Evolutionary conservation across 2,329 filamentous ascomycete genomes (phyloP), one percentile per base, ranked within the genome.

Genomic region (Stemphylium vesicarium): DNA sequence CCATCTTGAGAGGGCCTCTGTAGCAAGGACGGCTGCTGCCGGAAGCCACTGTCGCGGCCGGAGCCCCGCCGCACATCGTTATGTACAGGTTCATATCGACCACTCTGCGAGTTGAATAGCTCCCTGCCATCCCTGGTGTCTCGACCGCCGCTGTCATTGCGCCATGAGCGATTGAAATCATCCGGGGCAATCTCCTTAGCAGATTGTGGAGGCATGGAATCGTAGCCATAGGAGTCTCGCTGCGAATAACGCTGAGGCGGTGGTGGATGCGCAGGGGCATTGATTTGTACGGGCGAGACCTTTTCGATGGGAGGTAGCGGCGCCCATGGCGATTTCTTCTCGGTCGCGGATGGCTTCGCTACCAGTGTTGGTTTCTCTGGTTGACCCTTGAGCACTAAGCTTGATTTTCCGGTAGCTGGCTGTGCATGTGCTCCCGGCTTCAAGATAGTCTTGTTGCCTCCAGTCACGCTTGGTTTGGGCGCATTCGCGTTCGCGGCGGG

Each of bases 21-120:
- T 40, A 98, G 78, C 8, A 98, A 78, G 12, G 92, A 84, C 20
- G 91, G 89, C 62, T 94, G 88, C 61, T 94, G 88, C 43, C 90
- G 86, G 52, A 85, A 82, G 57, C 85, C 82, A 50, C 95, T 90
- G 50, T 86, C 84, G 46, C 89, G 85, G 60, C 85, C 79, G 26
- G 89, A 86, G 15, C 69, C 86, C 61, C 91, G 86, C 33, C 92
- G 88, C 59, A 78, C 81, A 50, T 96, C 92, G 47, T 84, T 81
- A 3, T 56, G 48, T 26, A 93, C 94, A 13, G 93, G 92, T 72
- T 98, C 94, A 65, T 96, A 96, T 45, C 92, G 88, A 15, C 94
- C 94, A 49, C 92, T 96, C 50, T 96, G 90, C n/a, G 94, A 96
- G 73, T 98, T 97, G 78, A 88, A 98, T 0, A 98, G 81, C 74